Base-by-base conservation (phyloP, 306 rosid species). In the Ormosia emarginata region DNA sequence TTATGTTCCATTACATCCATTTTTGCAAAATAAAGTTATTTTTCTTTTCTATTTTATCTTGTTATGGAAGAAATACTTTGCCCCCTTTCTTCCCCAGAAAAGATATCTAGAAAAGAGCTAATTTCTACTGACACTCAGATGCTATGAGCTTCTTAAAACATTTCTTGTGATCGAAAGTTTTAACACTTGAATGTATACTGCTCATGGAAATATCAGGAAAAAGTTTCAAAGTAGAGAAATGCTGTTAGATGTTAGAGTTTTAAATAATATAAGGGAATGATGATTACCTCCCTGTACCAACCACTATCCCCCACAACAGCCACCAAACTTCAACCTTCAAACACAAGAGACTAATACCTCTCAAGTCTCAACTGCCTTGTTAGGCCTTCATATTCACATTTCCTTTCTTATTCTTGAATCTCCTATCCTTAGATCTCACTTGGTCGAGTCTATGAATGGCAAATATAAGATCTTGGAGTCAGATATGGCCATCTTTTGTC, bases 281-380 rank as follows among this genome's bases (percentile, higher is more conserved):
- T 89, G 86, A 86, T 86, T 80, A 57, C 39, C 70, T 73, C 82
- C 53, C 11, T 30, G 37, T 53, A 86, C 87, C 92, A 85, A 88
- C 90, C 87, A 70, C 81, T 79, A 75, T 63, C 71, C 83, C 85
- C 85, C 63, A 75, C 62, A 56, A 77, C 78, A 67, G 78, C 92
- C 82, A 84, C 91, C 91, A 68, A 82, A 81, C 80, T 85, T 55
- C 70, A 85, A 67, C 52, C 99, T 95, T 95, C 66, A 84, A 87
- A 80, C 73, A 77, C 85, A 95, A 86, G 98, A 87, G 90, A 95
- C 92, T 71, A 44, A 57, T 75, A 87, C 98, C 81, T 77, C 76
- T 83, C 24, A 24, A 24, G 0, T 24, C 24, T 24, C 93, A 91
- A 82, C 93, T 68, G 58, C 84, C 79, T 58, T 57, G 8, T 46